phyloP scores from a whole-genome alignment of 192 early-diverging fungal genomes.

The Rhizophagus sp. region DNA sequence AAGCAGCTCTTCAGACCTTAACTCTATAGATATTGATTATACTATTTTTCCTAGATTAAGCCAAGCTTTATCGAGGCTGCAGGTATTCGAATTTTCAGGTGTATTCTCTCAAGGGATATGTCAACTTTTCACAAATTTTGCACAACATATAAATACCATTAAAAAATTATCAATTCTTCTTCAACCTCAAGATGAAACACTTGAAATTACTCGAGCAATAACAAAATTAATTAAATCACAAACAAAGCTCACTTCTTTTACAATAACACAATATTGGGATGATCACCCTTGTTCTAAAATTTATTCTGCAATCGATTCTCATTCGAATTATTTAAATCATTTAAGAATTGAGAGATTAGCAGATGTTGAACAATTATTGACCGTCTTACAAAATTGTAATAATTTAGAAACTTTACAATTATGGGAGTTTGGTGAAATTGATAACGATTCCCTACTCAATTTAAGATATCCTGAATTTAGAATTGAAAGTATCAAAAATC shows the following conservation, averaged over 20 bases:
- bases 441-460: no score
- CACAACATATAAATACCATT: not conserved
- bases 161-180: not conserved
- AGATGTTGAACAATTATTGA: not conserved
- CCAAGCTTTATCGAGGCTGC: no score
- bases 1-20: no score
- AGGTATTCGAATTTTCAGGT: no score
- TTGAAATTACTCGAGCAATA: not conserved
- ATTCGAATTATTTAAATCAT: not conserved
- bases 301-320: not conserved
- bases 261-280: constrained; percentile 1
- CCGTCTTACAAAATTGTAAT: not conserved
- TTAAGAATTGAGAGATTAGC: not conserved
- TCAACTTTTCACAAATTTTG: not conserved
- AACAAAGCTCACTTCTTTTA: not conserved
- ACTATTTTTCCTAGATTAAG: no score
- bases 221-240: not conserved
- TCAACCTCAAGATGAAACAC: not conserved
- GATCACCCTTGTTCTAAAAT: not conserved
- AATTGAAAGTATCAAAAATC: no score
- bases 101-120: no score
- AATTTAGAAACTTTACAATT: constrained; percentile 5
- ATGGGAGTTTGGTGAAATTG: no score
- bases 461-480: no score
- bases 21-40: no score